Base-by-base conservation (phyloP, 257 asterid genomes). In the Buddleja alternifolia region DNA sequence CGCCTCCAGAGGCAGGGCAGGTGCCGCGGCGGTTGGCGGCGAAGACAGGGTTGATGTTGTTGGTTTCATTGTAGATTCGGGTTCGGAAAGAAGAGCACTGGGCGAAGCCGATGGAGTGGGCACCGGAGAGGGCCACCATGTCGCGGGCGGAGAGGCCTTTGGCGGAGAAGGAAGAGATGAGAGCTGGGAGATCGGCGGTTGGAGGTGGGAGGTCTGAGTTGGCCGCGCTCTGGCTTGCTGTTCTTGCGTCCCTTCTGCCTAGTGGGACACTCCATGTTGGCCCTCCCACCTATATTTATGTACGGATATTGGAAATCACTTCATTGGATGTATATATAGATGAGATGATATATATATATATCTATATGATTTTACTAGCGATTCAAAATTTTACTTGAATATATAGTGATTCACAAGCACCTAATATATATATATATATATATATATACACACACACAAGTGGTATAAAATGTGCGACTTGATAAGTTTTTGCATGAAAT, bases 101-200 rank as follows among this genome's bases (percentile, higher is more conserved):
- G 1, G 97, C 90, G n/a, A 67, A 73, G 5, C 97, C 97, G 32
- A 90, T 66, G 19, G 95, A 73, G 80, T 90, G 97, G 54, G 81
- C 73, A 0, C 97, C 95, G 8, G 91, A 83, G 34, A 89, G 86
- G 0, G 82, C 90, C 0, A 87, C 86, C 90, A 88, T 83, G 59
- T 88, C 95, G 0, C 77, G 72, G 41, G 85, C 82, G 55, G 24
- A 63, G 3, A 88, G 83, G 44, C 90, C 86, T 56, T 85, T 82
- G 11, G 69, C 71, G 3, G 72, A 14, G 53, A 88, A 88, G 34
- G 40, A 17, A 17, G 88, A 20, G 67, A 78, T 80, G 24, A 88
- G 86, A 0, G 82, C 52, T n/a, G 82, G 20, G 12, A 88, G 92
- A 21, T n/a, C 29, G 4, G 80, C 17, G 8, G 17, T n/a, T 4